Evolutionary conservation across 305 asterid species (phyloP).

Genomic region (Fraxinus sp.): DNA sequence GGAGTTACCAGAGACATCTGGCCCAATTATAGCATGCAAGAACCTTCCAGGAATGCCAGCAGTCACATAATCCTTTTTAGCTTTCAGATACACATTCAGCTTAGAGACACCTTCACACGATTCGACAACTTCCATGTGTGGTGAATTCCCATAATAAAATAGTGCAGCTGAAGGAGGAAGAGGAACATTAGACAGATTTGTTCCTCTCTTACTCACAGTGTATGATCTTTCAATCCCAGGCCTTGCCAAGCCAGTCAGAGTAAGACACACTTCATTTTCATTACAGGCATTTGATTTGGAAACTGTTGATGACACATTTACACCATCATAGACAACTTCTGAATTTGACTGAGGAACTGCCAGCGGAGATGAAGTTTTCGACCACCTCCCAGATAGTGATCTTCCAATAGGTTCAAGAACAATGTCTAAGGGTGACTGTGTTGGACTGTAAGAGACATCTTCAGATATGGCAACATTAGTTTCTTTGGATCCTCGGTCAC

Average conservation of each 20-base stretch:
- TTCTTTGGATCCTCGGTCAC: conserved; percentile 39
- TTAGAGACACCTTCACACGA: conserved; percentile 53
- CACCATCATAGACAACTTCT: conserved; percentile 28
- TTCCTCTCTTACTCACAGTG: conserved; percentile 38
- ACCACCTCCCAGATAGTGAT: conserved; percentile 61
- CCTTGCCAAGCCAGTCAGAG: conserved; percentile 23
- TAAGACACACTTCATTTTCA: conserved; percentile 33
- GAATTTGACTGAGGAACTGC: conserved; percentile 33
- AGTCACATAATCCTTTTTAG: conserved; percentile 52
- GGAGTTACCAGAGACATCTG: conserved; percentile 54
- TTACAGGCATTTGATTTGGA: conserved; percentile 32
- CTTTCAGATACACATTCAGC: conserved; percentile 61
- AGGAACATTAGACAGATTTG: conserved; percentile 40
- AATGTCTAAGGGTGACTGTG: conserved; percentile 44
- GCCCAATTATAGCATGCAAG: conserved; percentile 76
- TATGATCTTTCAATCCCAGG: conserved; percentile 39
- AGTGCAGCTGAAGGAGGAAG: conserved; percentile 80
- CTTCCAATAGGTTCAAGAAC: conserved; percentile 54
- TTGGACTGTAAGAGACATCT: conserved; percentile 34
- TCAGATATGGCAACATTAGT: conserved; percentile 24
- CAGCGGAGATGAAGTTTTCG: conserved; percentile 49
- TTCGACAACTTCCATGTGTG: conserved; percentile 49
- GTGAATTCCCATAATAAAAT: conserved; percentile 61
- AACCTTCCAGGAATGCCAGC: conserved; percentile 76
- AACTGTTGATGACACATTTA: conserved; percentile 27